Conservation (phyloP, 306 rosid genomes). For the Begonia fuchsioides region DNA sequence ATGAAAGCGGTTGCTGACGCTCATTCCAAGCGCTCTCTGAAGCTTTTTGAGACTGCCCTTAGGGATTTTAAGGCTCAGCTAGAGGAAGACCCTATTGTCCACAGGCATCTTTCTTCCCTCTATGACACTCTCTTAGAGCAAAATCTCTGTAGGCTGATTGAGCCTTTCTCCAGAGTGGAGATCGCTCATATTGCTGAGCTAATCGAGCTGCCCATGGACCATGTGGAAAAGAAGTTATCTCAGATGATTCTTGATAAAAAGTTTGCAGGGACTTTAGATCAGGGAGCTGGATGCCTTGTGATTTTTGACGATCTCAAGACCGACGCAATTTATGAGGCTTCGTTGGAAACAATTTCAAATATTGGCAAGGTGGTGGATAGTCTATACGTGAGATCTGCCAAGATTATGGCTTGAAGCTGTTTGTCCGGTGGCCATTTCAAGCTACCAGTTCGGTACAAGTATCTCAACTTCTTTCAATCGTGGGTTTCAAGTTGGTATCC, state of each 20-base stretch:
- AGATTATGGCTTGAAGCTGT: conserved; percentile 75
- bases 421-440: neutral
- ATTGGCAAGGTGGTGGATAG: conserved; percentile 89
- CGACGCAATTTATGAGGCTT: conserved; percentile 38
- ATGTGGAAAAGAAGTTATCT: conserved; percentile 33
- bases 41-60: conserved; percentile 69
- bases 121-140: conserved; percentile 86
- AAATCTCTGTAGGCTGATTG: conserved; percentile 87
- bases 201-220: conserved; percentile 58
- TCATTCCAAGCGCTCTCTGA: conserved; percentile 75
- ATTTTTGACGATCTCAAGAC: conserved; percentile 32
- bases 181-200: conserved; percentile 76
- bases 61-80: conserved; percentile 68
- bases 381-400: conserved; percentile 86
- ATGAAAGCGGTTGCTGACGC: conserved; percentile 98
- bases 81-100: conserved; percentile 94
- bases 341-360: conserved; percentile 73
- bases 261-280: conserved; percentile 79
- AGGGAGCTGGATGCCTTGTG: conserved; percentile 64
- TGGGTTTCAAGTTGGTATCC: neutral
- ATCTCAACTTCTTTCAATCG: neutral
- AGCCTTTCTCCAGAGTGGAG: conserved; percentile 93
- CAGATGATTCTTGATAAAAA: conserved; percentile 40
- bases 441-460: neutral
- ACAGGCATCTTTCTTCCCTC: conserved; percentile 73